Conservation (phyloP, 352 stramenopile species). For the Globisporangium uncinulatum region DNA sequence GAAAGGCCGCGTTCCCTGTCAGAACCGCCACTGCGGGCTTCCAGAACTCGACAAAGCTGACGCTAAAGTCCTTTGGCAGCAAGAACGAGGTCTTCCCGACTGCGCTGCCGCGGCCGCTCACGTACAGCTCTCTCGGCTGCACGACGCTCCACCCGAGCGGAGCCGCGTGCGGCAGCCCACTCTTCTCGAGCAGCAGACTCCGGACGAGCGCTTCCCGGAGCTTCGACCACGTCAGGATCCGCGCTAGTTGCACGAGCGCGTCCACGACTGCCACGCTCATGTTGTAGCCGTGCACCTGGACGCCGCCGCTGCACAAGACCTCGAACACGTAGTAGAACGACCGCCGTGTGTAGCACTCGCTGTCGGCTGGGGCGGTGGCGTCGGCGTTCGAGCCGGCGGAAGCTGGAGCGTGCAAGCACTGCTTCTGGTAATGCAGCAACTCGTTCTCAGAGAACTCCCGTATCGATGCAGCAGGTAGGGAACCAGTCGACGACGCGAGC, state of each 20-base stretch:
- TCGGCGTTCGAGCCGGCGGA: constrained; percentile 1
- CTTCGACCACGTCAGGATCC: constrained; percentile 64
- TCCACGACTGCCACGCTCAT: constrained; percentile 62
- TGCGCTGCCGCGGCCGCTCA: constrained; percentile 24
- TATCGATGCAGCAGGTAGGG: background rate
- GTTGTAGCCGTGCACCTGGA: constrained; percentile 75
- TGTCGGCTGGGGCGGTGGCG: background rate
- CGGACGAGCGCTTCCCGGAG: constrained; percentile 61
- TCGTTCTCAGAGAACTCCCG: constrained; percentile 54
- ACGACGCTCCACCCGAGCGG: constrained; percentile 45
- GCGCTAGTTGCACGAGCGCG: constrained; percentile 41
- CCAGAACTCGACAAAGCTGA: constrained; percentile 60
- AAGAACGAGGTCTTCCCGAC: constrained; percentile 23
- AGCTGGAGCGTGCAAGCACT: constrained; percentile 4
- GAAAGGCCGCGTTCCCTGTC: constrained; percentile 34
- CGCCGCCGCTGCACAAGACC: constrained; percentile 44
- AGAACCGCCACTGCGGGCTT: constrained; percentile 38
- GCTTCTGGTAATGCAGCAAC: constrained; percentile 37
- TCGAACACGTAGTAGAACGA: constrained; percentile 77
- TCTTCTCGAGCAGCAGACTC: constrained; percentile 55
- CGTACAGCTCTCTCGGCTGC: constrained; percentile 51
- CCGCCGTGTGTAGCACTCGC: constrained; percentile 20
- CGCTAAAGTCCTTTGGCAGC: constrained; percentile 43
- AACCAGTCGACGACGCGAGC: constrained; percentile 1
- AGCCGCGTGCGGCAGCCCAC: constrained; percentile 37